Evolutionary conservation across 169 alveolate species (phyloP).

Genomic region (Eimeria praecox): DNA sequence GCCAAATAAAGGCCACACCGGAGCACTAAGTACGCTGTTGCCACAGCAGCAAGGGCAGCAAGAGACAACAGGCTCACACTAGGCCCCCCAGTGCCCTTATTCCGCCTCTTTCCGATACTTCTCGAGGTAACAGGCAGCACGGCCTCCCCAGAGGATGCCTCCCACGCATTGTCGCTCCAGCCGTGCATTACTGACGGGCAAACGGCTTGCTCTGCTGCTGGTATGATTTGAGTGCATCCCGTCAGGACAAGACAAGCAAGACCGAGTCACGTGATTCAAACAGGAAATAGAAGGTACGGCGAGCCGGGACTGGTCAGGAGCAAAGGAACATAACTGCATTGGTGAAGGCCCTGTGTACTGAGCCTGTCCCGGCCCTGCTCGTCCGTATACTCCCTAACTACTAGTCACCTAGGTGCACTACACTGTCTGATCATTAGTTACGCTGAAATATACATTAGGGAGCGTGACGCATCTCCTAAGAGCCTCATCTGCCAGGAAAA

Average conservation of each 20-base stretch:
- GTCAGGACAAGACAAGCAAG: too few species aligned
- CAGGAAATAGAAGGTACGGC: neutral
- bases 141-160: neutral
- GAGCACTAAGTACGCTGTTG: neutral
- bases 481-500: too few species aligned
- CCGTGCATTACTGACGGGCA: neutral
- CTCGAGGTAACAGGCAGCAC: neutral
- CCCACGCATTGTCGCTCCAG: neutral
- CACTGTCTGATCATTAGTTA: too few species aligned
- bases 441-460: too few species aligned
- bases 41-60: neutral
- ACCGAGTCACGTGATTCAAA: neutral
- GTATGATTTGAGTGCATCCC: neutral
- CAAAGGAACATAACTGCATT: neutral
- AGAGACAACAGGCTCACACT: neutral
- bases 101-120: neutral
- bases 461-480: too few species aligned
- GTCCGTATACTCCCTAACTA: neutral
- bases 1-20: neutral
- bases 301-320: neutral
- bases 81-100: neutral
- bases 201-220: neutral
- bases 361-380: slow-evolving; percentile 2
- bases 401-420: too few species aligned
- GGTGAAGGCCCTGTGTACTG: neutral